Conservation (phyloP, 2,329 filamentous ascomycete genomes). For the Epicoccum sorghinum region DNA sequence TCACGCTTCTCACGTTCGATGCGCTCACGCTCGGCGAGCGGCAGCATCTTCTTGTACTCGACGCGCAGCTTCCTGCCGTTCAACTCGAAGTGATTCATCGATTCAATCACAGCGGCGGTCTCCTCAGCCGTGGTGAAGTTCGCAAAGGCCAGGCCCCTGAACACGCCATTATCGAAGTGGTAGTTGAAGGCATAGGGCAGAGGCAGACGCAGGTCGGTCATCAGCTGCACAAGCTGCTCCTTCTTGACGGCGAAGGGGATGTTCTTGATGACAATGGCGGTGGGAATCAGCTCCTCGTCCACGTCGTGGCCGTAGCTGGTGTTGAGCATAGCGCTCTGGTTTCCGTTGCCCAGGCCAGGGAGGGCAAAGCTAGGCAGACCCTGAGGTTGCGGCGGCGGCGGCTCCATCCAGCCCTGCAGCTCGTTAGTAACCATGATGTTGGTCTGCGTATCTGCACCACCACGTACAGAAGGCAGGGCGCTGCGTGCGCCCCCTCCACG, state of each 20-base stretch:
- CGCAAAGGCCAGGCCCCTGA: conserved; percentile 93
- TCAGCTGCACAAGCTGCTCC: conserved; percentile 88
- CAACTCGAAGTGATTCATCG: conserved; percentile 94
- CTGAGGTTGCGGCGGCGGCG: conserved; percentile 42
- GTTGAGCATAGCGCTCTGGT: conserved; percentile 43
- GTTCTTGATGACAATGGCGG: conserved; percentile 99
- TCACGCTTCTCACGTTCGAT: conserved; percentile 98
- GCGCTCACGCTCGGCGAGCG: conserved; percentile 88
- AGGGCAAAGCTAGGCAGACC: conserved; percentile 50
- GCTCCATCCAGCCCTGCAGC: conserved; percentile 66
- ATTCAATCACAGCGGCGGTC: conserved; percentile 88
- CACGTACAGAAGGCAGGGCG: conserved; percentile 74
- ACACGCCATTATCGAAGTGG: conserved; percentile 97
- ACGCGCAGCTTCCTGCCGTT: conserved; percentile 93
- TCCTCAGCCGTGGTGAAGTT: conserved; percentile 97
- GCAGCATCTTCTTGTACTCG: conserved; percentile 99
- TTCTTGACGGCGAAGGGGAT: conserved; percentile 99
- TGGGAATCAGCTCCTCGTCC: conserved; percentile 91
- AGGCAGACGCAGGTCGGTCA: conserved; percentile 92
- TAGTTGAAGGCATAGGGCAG: conserved; percentile 99
- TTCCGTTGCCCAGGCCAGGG: conserved; percentile 46
- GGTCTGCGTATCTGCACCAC: not conserved
- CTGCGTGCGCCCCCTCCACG: conserved; percentile 59
- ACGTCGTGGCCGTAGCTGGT: conserved; percentile 59
- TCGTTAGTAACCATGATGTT: not conserved